These are phyloP conservation scores for Mytilinidion resinicola DNA, from an alignment of 495 filamentous ascomycete species.

Conservation along the genomic window DNA sequence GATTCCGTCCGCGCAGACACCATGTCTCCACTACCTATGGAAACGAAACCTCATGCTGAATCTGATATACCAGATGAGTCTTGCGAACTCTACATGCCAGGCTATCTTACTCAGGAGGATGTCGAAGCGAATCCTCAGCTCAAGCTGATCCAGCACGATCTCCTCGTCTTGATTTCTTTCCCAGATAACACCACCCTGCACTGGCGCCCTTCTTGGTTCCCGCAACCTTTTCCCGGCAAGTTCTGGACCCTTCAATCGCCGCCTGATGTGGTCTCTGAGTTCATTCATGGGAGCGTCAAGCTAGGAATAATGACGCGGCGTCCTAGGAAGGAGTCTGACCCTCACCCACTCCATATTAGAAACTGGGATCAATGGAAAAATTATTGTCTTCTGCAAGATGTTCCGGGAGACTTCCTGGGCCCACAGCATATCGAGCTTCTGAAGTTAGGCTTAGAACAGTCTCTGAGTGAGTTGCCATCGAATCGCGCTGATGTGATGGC, in stretches of 20 bases:
- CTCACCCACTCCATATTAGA: conserved; percentile 9
- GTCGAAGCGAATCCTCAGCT: no score
- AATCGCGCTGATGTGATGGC: background rate
- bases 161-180: conserved; percentile 11
- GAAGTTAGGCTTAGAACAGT: background rate
- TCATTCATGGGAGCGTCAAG: background rate
- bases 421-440: conserved; percentile 8
- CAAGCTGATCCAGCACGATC: conserved; percentile 7
- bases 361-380: conserved; percentile 5
- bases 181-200: conserved; percentile 10
- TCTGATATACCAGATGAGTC: no score
- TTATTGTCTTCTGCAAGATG: conserved; percentile 9
- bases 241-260: conserved; percentile 14
- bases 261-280: conserved; percentile 12
- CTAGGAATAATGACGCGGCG: conserved; percentile 3
- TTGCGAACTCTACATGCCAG: no score
- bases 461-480: background rate
- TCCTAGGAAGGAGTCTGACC: background rate
- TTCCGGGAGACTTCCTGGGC: conserved; percentile 15
- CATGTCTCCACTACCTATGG: no score
- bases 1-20: no score
- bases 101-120: no score
- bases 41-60: no score
- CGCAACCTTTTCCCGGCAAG: background rate
- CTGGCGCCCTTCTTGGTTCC: conserved; percentile 19